Evolutionary conservation across 805 yeast species (phyloP).

Genomic region (Blastobotrys muscicola): DNA sequence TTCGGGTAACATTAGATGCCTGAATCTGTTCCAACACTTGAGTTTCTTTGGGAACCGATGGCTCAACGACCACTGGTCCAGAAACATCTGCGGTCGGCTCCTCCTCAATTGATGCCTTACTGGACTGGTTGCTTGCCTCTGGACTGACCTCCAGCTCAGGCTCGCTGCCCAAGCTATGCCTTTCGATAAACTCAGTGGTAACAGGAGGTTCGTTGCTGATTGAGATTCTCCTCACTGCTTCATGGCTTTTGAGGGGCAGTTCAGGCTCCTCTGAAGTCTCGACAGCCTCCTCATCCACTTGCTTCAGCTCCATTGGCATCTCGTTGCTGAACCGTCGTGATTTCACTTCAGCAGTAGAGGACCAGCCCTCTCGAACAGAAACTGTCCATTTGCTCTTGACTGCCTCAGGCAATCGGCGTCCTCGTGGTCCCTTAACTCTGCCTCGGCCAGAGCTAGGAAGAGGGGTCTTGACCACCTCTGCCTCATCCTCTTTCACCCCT

Average conservation of each 20-base stretch:
- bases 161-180: too few species aligned
- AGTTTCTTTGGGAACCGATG: too few species aligned
- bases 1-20: too few species aligned
- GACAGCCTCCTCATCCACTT: neutral
- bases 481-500: conserved; percentile 1
- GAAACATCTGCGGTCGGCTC: too few species aligned
- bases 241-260: neutral
- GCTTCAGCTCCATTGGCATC: neutral
- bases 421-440: conserved; percentile 20
- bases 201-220: too few species aligned
- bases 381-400: conserved; percentile 4
- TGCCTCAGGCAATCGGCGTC: conserved; percentile 24
- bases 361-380: conserved; percentile 1
- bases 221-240: neutral
- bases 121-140: too few species aligned
- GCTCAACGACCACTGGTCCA: too few species aligned
- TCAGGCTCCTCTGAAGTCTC: neutral
- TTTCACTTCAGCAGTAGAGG: neutral
- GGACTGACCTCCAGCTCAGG: too few species aligned
- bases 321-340: neutral
- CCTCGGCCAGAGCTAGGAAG: neutral
- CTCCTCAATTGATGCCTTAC: too few species aligned
- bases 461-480: neutral
- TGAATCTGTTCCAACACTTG: too few species aligned
- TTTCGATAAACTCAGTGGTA: too few species aligned